Conservation (phyloP, 1,139 yeast species). For the Hansenula sp. region DNA sequence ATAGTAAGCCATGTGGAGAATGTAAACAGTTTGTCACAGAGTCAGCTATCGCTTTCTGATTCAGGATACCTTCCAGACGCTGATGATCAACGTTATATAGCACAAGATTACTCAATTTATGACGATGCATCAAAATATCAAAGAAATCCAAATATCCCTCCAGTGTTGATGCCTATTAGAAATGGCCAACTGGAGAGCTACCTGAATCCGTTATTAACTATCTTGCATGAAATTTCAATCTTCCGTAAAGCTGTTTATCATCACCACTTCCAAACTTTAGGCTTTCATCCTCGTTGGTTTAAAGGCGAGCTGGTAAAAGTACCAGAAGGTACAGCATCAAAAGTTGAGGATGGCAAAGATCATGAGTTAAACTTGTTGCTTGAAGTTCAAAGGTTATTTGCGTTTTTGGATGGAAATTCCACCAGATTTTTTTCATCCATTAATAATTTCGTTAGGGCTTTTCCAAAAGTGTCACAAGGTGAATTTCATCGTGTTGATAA, state of each 20-base stretch:
- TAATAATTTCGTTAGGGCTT: slow-evolving; percentile 28
- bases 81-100: neutral
- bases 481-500: slow-evolving; percentile 15
- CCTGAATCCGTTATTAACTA: slow-evolving; percentile 37
- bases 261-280: slow-evolving; percentile 33
- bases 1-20: neutral
- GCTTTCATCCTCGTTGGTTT: slow-evolving; percentile 42
- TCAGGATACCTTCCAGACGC: neutral
- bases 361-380: slow-evolving; percentile 23
- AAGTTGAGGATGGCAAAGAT: slow-evolving; percentile 10
- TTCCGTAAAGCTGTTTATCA: slow-evolving; percentile 33
- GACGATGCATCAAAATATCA: slow-evolving; percentile 25
- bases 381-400: slow-evolving; percentile 42
- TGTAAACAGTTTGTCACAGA: neutral
- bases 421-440: slow-evolving; percentile 37
- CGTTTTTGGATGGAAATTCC: slow-evolving; percentile 38
- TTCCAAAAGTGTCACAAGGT: slow-evolving; percentile 21
- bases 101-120: slow-evolving; percentile 22
- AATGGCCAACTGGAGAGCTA: slow-evolving; percentile 27
- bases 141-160: slow-evolving; percentile 19
- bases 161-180: slow-evolving; percentile 34
- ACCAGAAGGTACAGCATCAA: slow-evolving; percentile 9
- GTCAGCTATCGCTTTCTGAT: neutral
- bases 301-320: slow-evolving; percentile 27
- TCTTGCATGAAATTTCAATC: slow-evolving; percentile 39